These are phyloP conservation scores for Acorus gramineus DNA, from an alignment of 106 monocot species.

Conservation along the genomic window DNA sequence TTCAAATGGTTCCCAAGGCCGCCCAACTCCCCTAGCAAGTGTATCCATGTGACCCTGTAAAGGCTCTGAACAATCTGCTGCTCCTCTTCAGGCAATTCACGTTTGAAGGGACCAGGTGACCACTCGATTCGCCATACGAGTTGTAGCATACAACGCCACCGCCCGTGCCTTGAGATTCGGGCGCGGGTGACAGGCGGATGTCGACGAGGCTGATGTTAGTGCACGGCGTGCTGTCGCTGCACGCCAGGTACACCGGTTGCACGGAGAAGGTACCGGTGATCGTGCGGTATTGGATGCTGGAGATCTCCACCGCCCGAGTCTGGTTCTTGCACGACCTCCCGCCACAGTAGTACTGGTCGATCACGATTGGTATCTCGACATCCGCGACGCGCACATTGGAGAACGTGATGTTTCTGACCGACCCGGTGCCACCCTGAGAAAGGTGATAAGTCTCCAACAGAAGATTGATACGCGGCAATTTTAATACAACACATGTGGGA, in stretches of 20 bases:
- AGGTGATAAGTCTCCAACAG: neutral
- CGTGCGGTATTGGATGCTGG: constrained; percentile 15
- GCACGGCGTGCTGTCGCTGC: constrained; percentile 47
- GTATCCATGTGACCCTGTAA: no score
- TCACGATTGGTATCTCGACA: constrained; percentile 37
- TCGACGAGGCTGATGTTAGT: constrained; percentile 14
- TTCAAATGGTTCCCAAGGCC: no score
- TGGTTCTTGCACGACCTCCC: constrained; percentile 31
- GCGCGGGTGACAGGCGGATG: no score
- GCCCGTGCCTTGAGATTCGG: no score
- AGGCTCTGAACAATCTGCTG: no score
- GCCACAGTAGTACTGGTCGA: constrained; percentile 60
- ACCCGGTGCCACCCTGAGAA: constrained; percentile 42
- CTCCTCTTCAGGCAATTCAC: no score
- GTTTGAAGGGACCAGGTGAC: no score
- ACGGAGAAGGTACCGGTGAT: constrained; percentile 32
- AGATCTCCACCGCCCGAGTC: constrained; percentile 32
- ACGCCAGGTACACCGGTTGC: constrained; percentile 36
- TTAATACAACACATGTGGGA: no score
- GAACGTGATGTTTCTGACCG: constrained; percentile 44
- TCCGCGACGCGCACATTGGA: constrained; percentile 31
- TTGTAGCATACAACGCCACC: no score
- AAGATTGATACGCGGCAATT: neutral
- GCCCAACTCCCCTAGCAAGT: no score
- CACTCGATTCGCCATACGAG: no score